Base-by-base conservation (phyloP, 2,329 filamentous ascomycete genomes). In the Fusarium sp. region DNA sequence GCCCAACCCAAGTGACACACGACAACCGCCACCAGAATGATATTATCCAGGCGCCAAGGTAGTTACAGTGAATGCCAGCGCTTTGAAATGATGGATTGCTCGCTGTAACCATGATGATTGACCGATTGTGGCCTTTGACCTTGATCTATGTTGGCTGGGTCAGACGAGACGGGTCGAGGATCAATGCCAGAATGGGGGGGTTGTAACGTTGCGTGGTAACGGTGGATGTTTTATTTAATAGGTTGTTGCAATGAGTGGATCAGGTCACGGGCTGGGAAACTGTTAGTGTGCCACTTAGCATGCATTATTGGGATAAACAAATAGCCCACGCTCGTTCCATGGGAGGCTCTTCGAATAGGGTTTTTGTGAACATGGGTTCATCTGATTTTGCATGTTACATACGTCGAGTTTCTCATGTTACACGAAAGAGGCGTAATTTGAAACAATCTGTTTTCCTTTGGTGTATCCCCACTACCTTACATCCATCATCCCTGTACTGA, bases 201-300 rank as follows among this genome's bases (percentile, higher is more conserved):
- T 62, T 53, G 59, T 61, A 62, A 66, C 63, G 63, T 66, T 66
- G 63, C 62, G 62, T 65, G 61, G 62, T 57, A 64, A 62, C 62
- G 62, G 61, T 56, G 37, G 46, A 21, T 29, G 35, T 38, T 45
- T 45, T 52, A 33, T 44, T 37, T 53, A 33, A 38, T 29, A 37
- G 36, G n/a, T n/a, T n/a, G n/a, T 37, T 37, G 14, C 17, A 37
- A 8, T 17, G 36, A 37, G 35, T 15, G 35, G 35, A 32, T n/a
- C 25, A n/a, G 35, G 23, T n/a, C 25, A n/a, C 29, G 39, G 32
- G 13, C 25, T 37, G 32, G 10, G 54, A 49, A 49, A 54, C 60
- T 60, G 55, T 60, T 60, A 60, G 57, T 60, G 57, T 35, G 54
- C 38, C 39, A 5, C 4, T 25, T 25, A 25, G 8, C 4, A 25